phyloP scores from a whole-genome alignment of 345 rosid species.

The Euphorbia lathyris region DNA sequence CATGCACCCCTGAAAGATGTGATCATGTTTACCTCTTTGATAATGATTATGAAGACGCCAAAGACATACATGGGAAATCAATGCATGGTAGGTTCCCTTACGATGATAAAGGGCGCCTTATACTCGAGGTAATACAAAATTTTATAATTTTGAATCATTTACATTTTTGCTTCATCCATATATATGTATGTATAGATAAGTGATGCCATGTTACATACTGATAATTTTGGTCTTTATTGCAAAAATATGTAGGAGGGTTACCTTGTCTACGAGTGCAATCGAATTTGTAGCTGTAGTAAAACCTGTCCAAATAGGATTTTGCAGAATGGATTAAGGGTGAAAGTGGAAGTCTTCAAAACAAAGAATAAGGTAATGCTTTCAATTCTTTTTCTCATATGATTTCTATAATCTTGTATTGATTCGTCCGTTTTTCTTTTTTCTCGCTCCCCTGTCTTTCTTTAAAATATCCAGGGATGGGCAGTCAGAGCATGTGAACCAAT shows the following conservation, averaged over 20 bases:
- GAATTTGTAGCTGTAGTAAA: slow-evolving; percentile 65
- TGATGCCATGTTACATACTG: not conserved
- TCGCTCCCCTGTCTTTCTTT: not conserved
- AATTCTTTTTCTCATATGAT: slow-evolving; percentile 4
- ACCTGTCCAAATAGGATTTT: slow-evolving; percentile 85
- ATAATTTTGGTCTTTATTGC: slow-evolving; percentile 15
- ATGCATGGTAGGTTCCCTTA: slow-evolving; percentile 81
- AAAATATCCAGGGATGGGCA: slow-evolving; percentile 98
- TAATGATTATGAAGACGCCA: slow-evolving; percentile 89
- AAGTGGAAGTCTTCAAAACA: slow-evolving; percentile 77
- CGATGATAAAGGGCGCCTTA: slow-evolving; percentile 67
- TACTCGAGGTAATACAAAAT: slow-evolving; percentile 68
- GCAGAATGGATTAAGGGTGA: slow-evolving; percentile 73
- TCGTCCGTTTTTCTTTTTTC: slow-evolving; percentile 5
- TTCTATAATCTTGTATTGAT: slow-evolving; percentile 9
- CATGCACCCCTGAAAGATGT: slow-evolving; percentile 69
- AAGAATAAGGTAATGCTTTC: slow-evolving; percentile 62
- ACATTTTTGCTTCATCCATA: not conserved
- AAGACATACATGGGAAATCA: slow-evolving; percentile 72
- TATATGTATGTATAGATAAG: not conserved
- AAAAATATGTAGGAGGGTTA: slow-evolving; percentile 82
- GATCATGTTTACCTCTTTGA: slow-evolving; percentile 92
- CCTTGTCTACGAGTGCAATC: slow-evolving; percentile 95
- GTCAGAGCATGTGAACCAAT: slow-evolving; percentile 83
- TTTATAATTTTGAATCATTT: not conserved